Evolutionary conservation across 2,329 filamentous ascomycete species (phyloP), one percentile per base, ranked within the genome.

Genomic region (Ceratocystis variospora): DNA sequence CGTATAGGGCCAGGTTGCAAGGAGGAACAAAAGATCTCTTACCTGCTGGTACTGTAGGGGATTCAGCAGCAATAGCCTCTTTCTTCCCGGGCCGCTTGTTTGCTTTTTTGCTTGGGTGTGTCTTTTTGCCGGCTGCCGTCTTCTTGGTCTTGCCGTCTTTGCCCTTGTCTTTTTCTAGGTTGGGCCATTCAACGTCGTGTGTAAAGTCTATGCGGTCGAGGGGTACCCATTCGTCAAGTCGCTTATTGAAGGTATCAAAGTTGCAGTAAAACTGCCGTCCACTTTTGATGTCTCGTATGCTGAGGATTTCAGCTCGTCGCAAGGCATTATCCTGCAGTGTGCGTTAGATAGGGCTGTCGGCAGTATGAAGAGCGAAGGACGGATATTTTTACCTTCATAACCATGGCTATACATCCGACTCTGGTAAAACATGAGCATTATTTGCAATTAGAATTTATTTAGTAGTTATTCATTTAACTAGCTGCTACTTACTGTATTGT

Each of bases 221-320:
- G 1, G 88, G 81, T 8, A 99, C 87, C 94, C 94, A 99, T 79
- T 99, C 94, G 78, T 83, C 79, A 12, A 84, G 76, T 70, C 80
- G 81, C 76, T 97, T 97, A 78, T 97, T 97, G 83, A 96, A 97
- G 73, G 96, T 95, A 73, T 96, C 90, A 75, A 96, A 97, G 75
- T 97, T 96, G 72, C 96, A 95, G 76, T 96, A 96, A 73, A 93
- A 96, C 66, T 89, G 88, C 48, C 90, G 87, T 17, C 88, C 87
- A 72, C 90, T 93, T 76, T 95, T 95, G 25, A 89, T 88, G 68
- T 92, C 89, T 73, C 89, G 87, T 71, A 97, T 95, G 68, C 90
- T 94, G n/a, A 99, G 79, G 69, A 99, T 96, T 75, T 99, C 94
- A 71, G 94, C 94, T 77, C 94, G 91, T 71, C 94, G 87, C 69